Base-by-base conservation (phyloP, 1,139 yeast genomes). In the Pichia sp. region DNA sequence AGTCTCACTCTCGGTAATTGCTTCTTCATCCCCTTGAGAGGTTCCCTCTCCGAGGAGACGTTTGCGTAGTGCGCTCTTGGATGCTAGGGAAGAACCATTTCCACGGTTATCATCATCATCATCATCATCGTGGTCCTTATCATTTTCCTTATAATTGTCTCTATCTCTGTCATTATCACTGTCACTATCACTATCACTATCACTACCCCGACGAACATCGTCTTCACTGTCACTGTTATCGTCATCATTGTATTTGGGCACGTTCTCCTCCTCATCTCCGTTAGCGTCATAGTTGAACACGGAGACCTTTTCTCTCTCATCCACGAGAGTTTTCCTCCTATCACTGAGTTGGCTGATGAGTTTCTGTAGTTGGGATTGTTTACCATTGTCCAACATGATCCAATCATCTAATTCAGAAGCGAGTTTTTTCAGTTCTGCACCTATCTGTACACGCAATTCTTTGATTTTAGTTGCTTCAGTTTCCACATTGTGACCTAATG, bases 381-480 rank as follows among this genome's bases (percentile, higher is more conserved):
- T 72, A 8, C 57, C 53, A 14, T 68, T 67, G 43, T 76, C 79
- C 2, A 71, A 58, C 29, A 59, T 52, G 20, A 67, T 42, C 34
- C 73, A 68, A 24, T 67, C 72, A 25, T 63, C 58, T 30, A 72
- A 60, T 6, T 63, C 52, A 7, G 53, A 57, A 6, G 66, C 54
- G 35, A 77, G 55, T 29, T 60, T 60, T 27, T 67, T 62, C 43
- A 79, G 59, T 34, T 66, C 69, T 11, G 51, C 48, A 17, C 68
- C 51, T 16, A 75, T 59, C 30, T 64, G 65, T 11, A 47, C 41
- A 41, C 78, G 62, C 5, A 67, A 55, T 8, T 53, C 53, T 5
- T 38, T 22, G 13, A 44, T 28, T 12, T 34, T 28, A 6, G 26
- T 22, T 3, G 38, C 66, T 58, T n/a, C 67, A 55, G 22, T n/a